Base-by-base conservation (phyloP, 192 early-diverging fungal species). In the Thamnidium elegans region DNA sequence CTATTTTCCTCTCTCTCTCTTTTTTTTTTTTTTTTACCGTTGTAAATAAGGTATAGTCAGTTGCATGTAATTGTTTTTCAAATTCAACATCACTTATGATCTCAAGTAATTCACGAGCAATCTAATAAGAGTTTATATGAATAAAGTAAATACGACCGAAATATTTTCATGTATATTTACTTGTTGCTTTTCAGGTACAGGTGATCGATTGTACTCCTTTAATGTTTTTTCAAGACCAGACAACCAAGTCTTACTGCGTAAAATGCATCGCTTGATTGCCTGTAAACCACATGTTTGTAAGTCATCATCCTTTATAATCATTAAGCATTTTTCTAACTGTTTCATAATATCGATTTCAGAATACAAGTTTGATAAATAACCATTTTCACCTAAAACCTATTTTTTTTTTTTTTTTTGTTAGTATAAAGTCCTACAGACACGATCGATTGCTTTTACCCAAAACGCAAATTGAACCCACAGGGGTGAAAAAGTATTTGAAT, bases 311-410 rank as follows among this genome's bases (percentile, higher is more conserved):
- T 66, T 9, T n/a, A 73, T n/a, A 17, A 58, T 43, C 4, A 36
- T 26, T 3, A 73, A n/a, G 48, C 45, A 65, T 53, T 64, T 68
- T 42, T 65, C 48, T 7, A 73, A 23, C 15, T 64, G 62, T 10
- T 50, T 50, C 55, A 73, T 73, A 3, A 58, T 58, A 13, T 67
- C 50, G 2, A 61, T 55, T 19, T 70, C 62, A 1, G 62, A 34
- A 43, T 64, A 39, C 31, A 46, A 19, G 14, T 47, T 31, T 13
- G 56, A 55, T 10, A 68, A 21, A 46, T 73, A 64, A 7, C 60
- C 55, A 47, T 68, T 36, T 62, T 73, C 71, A 36, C 66, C 55
- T n/a, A 67, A 19, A 7, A 34, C 63, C 66, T 72, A 55, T 6
- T 14, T 50, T 45, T n/a, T 4, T 21, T 15, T n/a, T 30, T 6